Evolutionary conservation across 73 alveolate species (phyloP).

Genomic region (Symbiodinium natans): DNA sequence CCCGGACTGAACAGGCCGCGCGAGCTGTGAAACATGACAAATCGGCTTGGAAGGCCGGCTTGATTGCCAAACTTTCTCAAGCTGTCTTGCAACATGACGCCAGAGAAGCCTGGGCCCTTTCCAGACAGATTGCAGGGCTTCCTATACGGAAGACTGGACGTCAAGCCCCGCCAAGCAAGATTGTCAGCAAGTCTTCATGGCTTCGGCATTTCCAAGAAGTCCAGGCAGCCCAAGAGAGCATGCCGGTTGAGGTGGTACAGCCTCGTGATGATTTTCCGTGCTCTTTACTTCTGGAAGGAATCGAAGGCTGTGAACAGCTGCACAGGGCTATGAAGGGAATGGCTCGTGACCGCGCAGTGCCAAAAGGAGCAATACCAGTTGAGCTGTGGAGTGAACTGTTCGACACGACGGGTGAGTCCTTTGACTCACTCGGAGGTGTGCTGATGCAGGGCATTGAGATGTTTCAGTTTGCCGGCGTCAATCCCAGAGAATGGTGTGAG

Average conservation of each 20-base stretch:
- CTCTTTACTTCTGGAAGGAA: background rate
- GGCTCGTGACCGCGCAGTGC: background rate
- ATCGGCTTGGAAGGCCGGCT: background rate
- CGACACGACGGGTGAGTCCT: background rate
- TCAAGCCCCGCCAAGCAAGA: background rate
- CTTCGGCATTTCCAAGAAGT: slow-evolving; percentile 2
- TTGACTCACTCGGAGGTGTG: background rate
- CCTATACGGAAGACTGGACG: background rate
- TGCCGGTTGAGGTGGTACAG: background rate
- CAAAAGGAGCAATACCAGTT: background rate
- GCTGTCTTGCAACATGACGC: background rate
- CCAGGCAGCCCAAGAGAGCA: background rate
- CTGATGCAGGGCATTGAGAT: slow-evolving; percentile 27
- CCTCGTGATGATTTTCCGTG: background rate
- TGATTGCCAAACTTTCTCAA: background rate
- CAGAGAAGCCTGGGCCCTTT: background rate
- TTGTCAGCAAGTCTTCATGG: background rate
- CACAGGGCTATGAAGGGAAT: background rate
- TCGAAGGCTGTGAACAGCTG: background rate
- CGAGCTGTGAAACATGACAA: background rate
- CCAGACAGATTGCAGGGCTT: slow-evolving; percentile 29
- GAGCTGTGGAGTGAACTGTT: slow-evolving; percentile 9
- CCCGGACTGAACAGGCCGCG: background rate
- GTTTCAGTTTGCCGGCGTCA: background rate
- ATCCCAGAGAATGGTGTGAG: slow-evolving; percentile 34